A percentile compares a stretch with the other conserved stretches of the same genome.
Evolutionary conservation across 2,329 filamentous ascomycete genomes (phyloP).

Genomic region (Gnomoniopsis sp.): DNA sequence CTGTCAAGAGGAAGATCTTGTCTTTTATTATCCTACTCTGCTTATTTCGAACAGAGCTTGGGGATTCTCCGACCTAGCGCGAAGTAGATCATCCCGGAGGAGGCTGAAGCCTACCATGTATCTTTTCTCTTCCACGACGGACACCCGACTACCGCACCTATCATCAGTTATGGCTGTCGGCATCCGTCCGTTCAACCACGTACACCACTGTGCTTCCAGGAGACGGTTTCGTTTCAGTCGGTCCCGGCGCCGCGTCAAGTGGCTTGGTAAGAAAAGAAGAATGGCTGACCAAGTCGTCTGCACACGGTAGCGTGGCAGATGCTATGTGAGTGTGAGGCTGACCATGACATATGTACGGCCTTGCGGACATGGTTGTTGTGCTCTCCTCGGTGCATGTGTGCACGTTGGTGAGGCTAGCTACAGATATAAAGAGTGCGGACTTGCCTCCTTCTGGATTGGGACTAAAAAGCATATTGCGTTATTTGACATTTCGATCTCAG

Average conservation of each 20-base stretch:
- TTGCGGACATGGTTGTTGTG: neutral
- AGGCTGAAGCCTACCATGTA: neutral
- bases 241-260: constrained; percentile 1
- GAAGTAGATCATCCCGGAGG: neutral
- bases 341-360: neutral
- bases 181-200: too few species aligned
- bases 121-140: neutral
- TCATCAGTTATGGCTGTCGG: neutral
- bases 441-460: neutral
- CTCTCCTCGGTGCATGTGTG: neutral
- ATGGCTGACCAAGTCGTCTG: neutral
- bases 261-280: neutral
- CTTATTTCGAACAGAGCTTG: neutral
- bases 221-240: neutral
- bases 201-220: neutral
- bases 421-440: neutral
- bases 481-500: neutral
- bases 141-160: too few species aligned
- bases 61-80: neutral
- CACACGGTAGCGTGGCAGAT: neutral
- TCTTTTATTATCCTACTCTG: neutral
- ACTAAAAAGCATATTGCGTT: neutral
- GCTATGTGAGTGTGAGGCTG: constrained; percentile 5
- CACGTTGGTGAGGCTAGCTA: neutral
- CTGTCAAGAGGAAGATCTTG: neutral